Evolutionary conservation across 441 rosid genomes (phyloP), one percentile per base, ranked within the genome.

Genomic region (Kokia cookei): DNA sequence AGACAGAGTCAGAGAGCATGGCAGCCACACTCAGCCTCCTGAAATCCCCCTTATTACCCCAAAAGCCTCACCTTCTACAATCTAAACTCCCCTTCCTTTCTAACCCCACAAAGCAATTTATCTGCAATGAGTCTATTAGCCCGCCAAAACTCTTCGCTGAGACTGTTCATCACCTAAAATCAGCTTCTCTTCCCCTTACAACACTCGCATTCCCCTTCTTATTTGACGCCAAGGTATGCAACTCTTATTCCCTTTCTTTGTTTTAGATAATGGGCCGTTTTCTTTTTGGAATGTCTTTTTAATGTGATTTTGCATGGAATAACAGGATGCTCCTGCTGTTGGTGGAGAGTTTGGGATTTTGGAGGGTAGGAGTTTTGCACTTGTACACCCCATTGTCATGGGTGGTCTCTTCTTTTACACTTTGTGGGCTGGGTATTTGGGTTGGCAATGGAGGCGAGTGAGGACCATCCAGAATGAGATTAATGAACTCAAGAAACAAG

Each of bases 371-470:
- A 76, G 93, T 35, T 74, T 91, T 73, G 90, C 97, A 4, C 91
- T 95, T 2, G 55, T 91, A 35, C 96, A 93, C 48, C 99, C 96
- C 5, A 51, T 84, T 64, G 91, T 87, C 40, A 93, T 90, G 99
- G 85, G 88, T 64, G 72, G 94, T 32, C 85, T 93, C 73, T 93
- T 93, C 65, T 73, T 47, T 24, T 88, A 93, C 85, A 93, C 94
- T 3, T 66, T 93, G 42, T 89, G 89, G 87, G 89, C 90, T 24
- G 98, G 97, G 26, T 91, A 91, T 78, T 83, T 95, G 79, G 99
- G 99, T 65, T 91, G 98, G 98, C 93, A 95, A 82, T 91, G 99
- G 99, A 89, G 96, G 80, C 89, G 95, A 22, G 97, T 93, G 4
- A 87, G 98, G 77, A 93, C 98, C 24, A 78, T 84, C 0, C 98